Conservation (phyloP, 768 basidiomycete species). For the Nidula microcarpa region DNA sequence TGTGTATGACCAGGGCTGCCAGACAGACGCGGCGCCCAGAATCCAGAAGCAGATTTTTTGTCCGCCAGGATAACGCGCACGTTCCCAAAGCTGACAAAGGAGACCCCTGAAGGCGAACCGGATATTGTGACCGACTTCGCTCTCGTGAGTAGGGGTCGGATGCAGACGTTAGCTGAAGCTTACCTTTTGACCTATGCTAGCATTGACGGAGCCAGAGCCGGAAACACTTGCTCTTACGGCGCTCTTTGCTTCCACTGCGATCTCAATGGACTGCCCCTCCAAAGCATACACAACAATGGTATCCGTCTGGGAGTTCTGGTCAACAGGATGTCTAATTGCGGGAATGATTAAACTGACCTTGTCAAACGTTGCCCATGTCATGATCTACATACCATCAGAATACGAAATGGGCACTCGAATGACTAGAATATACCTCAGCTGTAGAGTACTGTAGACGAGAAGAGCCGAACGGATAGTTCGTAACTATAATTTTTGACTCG, state of each 20-base stretch:
- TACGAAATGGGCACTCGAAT: not conserved
- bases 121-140: constrained; percentile 40
- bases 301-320: constrained; percentile 15
- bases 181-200: constrained; percentile 13
- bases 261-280: constrained; percentile 30
- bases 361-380: constrained; percentile 39
- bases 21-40: constrained; percentile 57
- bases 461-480: constrained; percentile 59
- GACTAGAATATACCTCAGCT: constrained; percentile 37
- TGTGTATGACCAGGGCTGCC: constrained; percentile 12
- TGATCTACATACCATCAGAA: constrained; percentile 12
- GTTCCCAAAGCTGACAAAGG: constrained; percentile 40
- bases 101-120: constrained; percentile 29
- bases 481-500: constrained; percentile 60
- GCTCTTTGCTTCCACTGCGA: constrained; percentile 8
- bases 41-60: constrained; percentile 50
- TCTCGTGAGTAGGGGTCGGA: not conserved
- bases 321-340: not conserved
- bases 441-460: constrained; percentile 59
- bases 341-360: constrained; percentile 7
- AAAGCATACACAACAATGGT: constrained; percentile 34
- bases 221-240: constrained; percentile 5
- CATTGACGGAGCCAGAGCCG: constrained; percentile 18
- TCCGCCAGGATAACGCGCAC: constrained; percentile 55
- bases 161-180: not conserved